These are phyloP conservation scores for Amaranthus cruentus DNA, from an alignment of 148 eudicot species.

Conservation along the genomic window DNA sequence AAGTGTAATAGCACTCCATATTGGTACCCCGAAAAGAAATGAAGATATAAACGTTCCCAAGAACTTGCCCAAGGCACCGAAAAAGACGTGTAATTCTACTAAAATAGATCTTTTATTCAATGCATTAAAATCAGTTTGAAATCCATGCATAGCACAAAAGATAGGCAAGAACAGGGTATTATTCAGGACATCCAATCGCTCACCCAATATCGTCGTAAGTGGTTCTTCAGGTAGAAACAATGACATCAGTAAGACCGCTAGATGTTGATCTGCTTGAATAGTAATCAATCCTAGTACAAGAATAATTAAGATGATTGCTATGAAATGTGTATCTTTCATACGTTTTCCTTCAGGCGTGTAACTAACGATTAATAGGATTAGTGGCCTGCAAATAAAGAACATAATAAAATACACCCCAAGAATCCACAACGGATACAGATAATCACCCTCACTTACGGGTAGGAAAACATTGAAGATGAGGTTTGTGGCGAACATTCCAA, in stretches of 20 bases:
- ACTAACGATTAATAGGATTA: conserved; percentile 8
- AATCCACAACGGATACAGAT: background rate
- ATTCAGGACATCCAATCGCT: conserved; percentile 12
- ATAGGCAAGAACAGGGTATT: conserved; percentile 13
- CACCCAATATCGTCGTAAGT: conserved; percentile 5
- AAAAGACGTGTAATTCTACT: background rate
- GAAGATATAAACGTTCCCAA: conserved; percentile 3
- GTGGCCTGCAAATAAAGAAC: conserved; percentile 10
- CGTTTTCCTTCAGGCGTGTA: conserved; percentile 15
- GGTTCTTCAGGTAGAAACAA: conserved; percentile 25
- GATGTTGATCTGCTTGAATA: background rate
- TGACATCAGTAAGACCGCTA: conserved; percentile 10
- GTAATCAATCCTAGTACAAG: background rate
- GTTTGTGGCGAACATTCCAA: background rate
- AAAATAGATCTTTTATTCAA: background rate
- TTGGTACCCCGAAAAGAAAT: background rate
- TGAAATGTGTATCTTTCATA: conserved; percentile 16
- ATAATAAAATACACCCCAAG: background rate
- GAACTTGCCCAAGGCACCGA: conserved; percentile 18
- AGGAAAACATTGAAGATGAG: background rate
- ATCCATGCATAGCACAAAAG: conserved; percentile 12
- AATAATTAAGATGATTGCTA: conserved; percentile 1
- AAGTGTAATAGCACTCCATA: conserved; percentile 1
- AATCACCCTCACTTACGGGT: background rate
- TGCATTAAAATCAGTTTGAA: background rate